Conservation (phyloP, 2,329 filamentous ascomycete species). For the Alternaria longipes region DNA sequence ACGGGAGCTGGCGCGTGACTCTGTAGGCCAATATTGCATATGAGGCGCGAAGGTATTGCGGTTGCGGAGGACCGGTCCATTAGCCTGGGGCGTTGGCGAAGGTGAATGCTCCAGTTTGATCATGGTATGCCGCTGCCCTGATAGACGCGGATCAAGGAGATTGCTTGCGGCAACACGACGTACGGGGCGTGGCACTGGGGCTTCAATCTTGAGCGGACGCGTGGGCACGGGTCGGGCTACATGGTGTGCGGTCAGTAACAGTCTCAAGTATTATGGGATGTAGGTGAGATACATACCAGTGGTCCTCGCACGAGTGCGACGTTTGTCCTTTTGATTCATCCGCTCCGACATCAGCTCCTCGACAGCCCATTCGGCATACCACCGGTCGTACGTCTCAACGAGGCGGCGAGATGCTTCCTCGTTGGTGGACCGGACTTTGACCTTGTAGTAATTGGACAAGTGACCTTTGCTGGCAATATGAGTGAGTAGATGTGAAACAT, state of each 20-base stretch:
- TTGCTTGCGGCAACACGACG: conserved; percentile 36
- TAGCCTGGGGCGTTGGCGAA: conserved; percentile 38
- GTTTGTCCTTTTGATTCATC: conserved; percentile 78
- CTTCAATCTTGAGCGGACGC: conserved; percentile 36
- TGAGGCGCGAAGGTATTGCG: conserved; percentile 44
- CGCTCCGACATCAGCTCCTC: conserved; percentile 79
- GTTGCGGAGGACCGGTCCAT: conserved; percentile 42
- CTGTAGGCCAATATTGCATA: conserved; percentile 51
- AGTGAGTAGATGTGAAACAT: conserved; percentile 89
- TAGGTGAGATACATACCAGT: conserved; percentile 37
- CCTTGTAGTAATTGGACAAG: conserved; percentile 81
- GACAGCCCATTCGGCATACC: conserved; percentile 78
- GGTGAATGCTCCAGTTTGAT: conserved; percentile 49
- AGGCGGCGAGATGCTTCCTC: conserved; percentile 71
- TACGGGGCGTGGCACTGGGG: conserved; percentile 34
- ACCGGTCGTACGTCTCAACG: conserved; percentile 75
- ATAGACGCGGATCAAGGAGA: conserved; percentile 49
- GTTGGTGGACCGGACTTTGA: conserved; percentile 74
- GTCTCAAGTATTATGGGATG: not conserved
- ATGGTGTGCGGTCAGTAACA: conserved; percentile 32
- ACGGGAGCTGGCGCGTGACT: conserved; percentile 47
- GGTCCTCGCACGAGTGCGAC: conserved; percentile 58
- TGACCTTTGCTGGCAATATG: conserved; percentile 95
- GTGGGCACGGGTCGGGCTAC: conserved; percentile 36
- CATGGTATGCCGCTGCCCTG: conserved; percentile 47